These are phyloP conservation scores for Pyropia haitanensis DNA, from an alignment of 23 red algal species.

Conservation along the genomic window DNA sequence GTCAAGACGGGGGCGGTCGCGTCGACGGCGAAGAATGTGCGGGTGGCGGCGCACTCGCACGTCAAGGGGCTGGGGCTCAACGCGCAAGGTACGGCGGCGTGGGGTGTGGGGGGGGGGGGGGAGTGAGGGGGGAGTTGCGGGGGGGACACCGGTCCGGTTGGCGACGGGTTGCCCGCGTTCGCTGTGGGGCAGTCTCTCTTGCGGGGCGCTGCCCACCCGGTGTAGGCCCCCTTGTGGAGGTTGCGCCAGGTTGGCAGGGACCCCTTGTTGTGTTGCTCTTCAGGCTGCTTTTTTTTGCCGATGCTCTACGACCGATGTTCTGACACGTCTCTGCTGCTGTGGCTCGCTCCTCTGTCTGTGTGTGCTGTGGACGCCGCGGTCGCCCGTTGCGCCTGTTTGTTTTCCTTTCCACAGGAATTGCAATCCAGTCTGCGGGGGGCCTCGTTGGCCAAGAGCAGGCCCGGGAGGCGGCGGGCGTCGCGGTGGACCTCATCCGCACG, in stretches of 20 bases:
- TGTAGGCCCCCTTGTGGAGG: too few relatives aligned
- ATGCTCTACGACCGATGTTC: background rate
- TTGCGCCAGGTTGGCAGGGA: too few relatives aligned
- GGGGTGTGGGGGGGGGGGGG: too few relatives aligned
- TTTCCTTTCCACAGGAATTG: background rate
- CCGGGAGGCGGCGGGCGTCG: constrained; percentile 84
- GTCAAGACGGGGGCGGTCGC: constrained; percentile 69
- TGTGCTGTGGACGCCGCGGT: background rate
- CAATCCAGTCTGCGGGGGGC: constrained; percentile 46
- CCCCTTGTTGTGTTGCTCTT: too few relatives aligned
- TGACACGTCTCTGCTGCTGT: background rate
- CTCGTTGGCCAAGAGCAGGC: constrained; percentile 90
- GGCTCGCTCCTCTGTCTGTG: background rate
- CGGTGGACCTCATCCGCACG: constrained; percentile 78
- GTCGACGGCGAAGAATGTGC: constrained; percentile 47
- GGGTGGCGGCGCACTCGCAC: constrained; percentile 89
- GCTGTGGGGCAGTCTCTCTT: too few relatives aligned
- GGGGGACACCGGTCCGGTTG: too few relatives aligned
- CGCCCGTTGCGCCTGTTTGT: background rate
- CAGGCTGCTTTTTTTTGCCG: too few relatives aligned
- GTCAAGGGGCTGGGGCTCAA: constrained; percentile 85
- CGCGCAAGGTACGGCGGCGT: constrained; percentile 37
- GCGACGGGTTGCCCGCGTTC: too few relatives aligned
- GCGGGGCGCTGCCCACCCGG: too few relatives aligned
- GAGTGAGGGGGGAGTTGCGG: too few relatives aligned